Percentiles rank a stretch among this genome's conserved stretches.
phyloP scores from a whole-genome alignment of 75 land plant species.

The Picea sitchensis region DNA sequence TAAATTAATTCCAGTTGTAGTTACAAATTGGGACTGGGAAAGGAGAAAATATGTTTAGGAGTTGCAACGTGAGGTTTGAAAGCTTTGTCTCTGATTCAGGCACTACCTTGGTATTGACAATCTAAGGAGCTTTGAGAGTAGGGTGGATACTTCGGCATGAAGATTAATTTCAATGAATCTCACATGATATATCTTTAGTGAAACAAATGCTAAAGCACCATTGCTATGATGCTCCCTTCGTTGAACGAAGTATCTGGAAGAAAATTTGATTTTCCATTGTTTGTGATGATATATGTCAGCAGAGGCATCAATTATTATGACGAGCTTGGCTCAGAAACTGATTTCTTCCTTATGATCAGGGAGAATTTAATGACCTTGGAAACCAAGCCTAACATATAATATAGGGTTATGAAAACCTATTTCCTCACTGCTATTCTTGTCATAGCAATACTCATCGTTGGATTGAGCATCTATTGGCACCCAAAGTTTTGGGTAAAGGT shows the following conservation, averaged over 20 bases:
- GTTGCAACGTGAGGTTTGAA: background rate
- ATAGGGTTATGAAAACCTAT: background rate
- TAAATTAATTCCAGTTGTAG: background rate
- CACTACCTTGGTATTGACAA: too few species aligned
- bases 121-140: too few species aligned
- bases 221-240: background rate
- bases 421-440: background rate
- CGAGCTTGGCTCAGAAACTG: background rate
- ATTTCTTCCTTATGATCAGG: background rate
- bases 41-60: background rate
- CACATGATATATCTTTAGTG: background rate
- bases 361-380: background rate
- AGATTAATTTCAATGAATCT: background rate
- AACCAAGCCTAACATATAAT: background rate
- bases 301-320: background rate
- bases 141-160: background rate
- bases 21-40: background rate
- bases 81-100: too few species aligned
- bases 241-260: background rate
- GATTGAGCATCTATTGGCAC: too few species aligned
- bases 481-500: too few species aligned
- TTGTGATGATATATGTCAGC: background rate
- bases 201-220: background rate
- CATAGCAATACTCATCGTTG: too few species aligned
- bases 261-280: too few species aligned